Percentiles rank a stretch among this genome's conserved stretches.
Conservation (phyloP, 371 early-diverging fungal genomes). For the Mortierella sp. region DNA sequence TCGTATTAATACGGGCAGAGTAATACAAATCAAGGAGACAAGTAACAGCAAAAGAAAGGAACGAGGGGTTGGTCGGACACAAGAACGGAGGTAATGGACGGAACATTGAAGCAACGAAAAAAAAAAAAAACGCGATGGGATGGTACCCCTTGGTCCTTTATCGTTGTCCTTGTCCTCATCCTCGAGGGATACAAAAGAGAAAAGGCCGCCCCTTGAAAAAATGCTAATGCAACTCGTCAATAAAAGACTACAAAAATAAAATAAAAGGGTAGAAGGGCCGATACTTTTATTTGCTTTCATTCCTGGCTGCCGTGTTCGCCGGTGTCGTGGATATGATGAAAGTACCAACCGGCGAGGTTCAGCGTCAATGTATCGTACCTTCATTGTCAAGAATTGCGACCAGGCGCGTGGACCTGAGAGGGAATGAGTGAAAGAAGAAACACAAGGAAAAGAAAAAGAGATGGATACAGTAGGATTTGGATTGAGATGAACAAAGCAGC, state of each 20-base stretch:
- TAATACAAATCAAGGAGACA: not conserved
- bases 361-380: not conserved
- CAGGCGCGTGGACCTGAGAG: not conserved
- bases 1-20: no score
- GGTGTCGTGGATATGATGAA: not conserved
- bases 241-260: not conserved
- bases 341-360: not conserved
- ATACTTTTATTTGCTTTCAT: not conserved
- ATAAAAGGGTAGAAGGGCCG: not conserved
- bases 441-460: not conserved
- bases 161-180: not conserved
- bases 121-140: not conserved
- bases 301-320: not conserved
- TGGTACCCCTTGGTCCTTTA: no score
- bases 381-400: not conserved
- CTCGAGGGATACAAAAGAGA: no score
- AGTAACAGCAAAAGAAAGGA: not conserved
- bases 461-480: not conserved
- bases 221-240: not conserved
- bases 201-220: no score
- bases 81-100: not conserved
- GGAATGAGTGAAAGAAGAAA: not conserved
- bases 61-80: not conserved
- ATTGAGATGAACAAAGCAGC: not conserved
- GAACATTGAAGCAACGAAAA: not conserved